Evolutionary conservation across 1,284 basidiomycete species (phyloP).

Genomic region (Rhodotorula sp.): DNA sequence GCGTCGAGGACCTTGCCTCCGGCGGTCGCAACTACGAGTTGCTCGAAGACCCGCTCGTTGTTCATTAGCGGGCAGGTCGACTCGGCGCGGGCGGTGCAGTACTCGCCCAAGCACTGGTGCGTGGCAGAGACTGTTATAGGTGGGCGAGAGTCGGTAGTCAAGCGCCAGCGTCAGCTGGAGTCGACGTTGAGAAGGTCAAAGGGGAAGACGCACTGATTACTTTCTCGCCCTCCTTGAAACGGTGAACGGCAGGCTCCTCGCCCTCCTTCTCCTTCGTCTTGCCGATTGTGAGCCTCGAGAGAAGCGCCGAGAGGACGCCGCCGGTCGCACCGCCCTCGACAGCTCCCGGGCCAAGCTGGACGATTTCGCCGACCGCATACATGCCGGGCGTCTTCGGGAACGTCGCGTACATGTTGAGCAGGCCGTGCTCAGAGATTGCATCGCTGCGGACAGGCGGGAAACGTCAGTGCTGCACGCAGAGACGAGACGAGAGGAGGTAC

Average conservation of each 20-base stretch:
- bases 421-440: conserved; percentile 9
- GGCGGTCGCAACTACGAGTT: neutral
- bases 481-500: neutral
- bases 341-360: conserved; percentile 5
- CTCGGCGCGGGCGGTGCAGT: conserved; percentile 1
- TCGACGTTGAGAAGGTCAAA: neutral
- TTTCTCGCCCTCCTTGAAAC: conserved; percentile 66
- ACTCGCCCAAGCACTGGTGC: conserved; percentile 23
- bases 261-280: conserved; percentile 52
- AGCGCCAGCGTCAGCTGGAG: neutral
- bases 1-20: conserved; percentile 1
- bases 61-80: neutral
- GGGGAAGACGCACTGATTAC: conserved; percentile 37
- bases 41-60: neutral
- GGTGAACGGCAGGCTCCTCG: conserved; percentile 54
- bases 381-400: conserved; percentile 20
- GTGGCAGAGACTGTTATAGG: neutral
- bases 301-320: neutral
- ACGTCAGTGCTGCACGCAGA: neutral
- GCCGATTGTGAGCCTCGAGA: neutral
- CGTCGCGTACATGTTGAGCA: conserved; percentile 2
- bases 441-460: conserved; percentile 2
- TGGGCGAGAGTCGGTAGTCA: neutral
- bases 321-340: neutral
- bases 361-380: conserved; percentile 12